These are phyloP conservation scores for Parsonsia alboflavescens DNA, from an alignment of 257 asterid genomes.

Conservation along the genomic window DNA sequence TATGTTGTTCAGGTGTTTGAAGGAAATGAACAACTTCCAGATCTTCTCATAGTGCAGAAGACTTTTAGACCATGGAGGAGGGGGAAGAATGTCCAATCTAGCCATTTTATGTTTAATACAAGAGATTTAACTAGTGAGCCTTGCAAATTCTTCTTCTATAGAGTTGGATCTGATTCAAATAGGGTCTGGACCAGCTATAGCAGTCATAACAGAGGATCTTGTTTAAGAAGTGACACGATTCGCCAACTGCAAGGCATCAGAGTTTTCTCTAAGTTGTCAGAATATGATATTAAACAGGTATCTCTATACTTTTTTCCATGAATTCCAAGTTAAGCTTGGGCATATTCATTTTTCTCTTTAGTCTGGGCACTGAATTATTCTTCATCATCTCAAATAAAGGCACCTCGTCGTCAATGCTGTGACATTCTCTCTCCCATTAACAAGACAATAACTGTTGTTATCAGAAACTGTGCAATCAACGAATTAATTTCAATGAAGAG, in stretches of 20 bases:
- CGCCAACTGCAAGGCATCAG: constrained; percentile 39
- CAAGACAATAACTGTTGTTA: constrained; percentile 44
- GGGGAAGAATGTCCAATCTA: constrained; percentile 41
- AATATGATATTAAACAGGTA: constrained; percentile 49
- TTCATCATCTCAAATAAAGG: constrained; percentile 55
- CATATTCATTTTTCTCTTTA: not conserved
- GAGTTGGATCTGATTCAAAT: constrained; percentile 29
- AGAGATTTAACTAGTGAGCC: constrained; percentile 48
- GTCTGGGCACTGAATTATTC: constrained; percentile 7
- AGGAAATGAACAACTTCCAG: constrained; percentile 62
- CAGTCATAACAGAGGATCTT: constrained; percentile 27
- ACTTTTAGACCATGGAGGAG: constrained; percentile 80
- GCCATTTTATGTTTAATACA: constrained; percentile 57
- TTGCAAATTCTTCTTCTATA: constrained; percentile 51
- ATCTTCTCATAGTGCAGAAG: constrained; percentile 47
- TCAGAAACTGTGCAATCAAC: constrained; percentile 65
- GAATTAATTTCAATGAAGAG: constrained; percentile 57
- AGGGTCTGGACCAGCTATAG: constrained; percentile 45
- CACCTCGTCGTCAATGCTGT: constrained; percentile 84
- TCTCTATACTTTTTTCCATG: not conserved
- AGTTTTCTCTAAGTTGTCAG: constrained; percentile 34
- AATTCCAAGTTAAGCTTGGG: constrained; percentile 2
- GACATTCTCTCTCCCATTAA: constrained; percentile 49
- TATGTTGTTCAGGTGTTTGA: constrained; percentile 62
- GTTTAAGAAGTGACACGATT: constrained; percentile 31